Conservation (phyloP, 2,329 filamentous ascomycete species). For the Aspergillus chevalieri region DNA sequence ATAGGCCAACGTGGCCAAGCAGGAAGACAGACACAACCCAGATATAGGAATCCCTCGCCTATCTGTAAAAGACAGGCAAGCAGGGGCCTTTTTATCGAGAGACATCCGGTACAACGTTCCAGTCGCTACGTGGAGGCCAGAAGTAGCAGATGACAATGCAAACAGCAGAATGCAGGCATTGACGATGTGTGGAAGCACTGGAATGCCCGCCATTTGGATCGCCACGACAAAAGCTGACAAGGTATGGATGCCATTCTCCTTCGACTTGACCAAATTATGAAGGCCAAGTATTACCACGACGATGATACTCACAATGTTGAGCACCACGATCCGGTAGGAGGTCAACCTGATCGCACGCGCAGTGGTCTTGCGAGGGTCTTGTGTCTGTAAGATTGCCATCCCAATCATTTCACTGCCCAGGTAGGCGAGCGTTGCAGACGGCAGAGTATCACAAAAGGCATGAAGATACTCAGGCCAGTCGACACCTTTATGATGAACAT, state of each 20-base stretch:
- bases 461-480: slow-evolving; percentile 46
- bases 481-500: slow-evolving; percentile 41
- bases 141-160: slow-evolving; percentile 69
- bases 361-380: slow-evolving; percentile 68
- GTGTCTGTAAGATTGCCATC: slow-evolving; percentile 68
- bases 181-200: slow-evolving; percentile 58
- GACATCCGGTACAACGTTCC: slow-evolving; percentile 67
- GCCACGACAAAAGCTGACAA: slow-evolving; percentile 71
- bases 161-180: slow-evolving; percentile 70
- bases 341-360: slow-evolving; percentile 71
- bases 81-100: slow-evolving; percentile 63
- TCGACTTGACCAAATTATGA: slow-evolving; percentile 46
- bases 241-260: slow-evolving; percentile 42
- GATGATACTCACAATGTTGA: slow-evolving; percentile 68
- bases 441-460: slow-evolving; percentile 62
- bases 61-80: slow-evolving; percentile 64
- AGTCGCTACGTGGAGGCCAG: slow-evolving; percentile 67
- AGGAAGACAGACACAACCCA: slow-evolving; percentile 54
- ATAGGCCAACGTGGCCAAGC: slow-evolving; percentile 61
- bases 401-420: slow-evolving; percentile 70
- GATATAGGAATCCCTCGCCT: slow-evolving; percentile 63
- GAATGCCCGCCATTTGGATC: slow-evolving; percentile 58
- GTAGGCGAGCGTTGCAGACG: slow-evolving; percentile 72
- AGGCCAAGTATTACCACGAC: slow-evolving; percentile 71
- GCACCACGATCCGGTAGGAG: slow-evolving; percentile 73